These are phyloP conservation scores for Mycena kentingensis DNA, from an alignment of 768 basidiomycete genomes.

Conservation along the genomic window DNA sequence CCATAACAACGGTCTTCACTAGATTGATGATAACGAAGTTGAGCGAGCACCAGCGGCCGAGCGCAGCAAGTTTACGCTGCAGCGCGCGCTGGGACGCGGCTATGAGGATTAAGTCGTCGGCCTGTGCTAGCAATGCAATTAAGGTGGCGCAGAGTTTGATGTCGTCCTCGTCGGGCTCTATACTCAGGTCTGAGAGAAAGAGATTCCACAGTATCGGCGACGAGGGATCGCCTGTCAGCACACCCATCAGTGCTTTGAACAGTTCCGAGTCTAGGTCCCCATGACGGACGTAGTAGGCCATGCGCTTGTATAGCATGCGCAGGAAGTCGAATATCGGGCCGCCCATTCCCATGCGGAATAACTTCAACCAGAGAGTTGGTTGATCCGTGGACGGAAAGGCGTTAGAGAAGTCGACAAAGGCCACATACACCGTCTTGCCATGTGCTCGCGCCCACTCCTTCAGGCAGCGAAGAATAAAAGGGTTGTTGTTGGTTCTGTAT, in stretches of 20 bases:
- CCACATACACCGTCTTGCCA: constrained; percentile 23
- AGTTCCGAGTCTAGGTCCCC: constrained; percentile 6
- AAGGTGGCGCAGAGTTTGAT: constrained; percentile 6
- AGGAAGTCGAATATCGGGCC: constrained; percentile 32
- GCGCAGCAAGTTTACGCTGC: constrained; percentile 16
- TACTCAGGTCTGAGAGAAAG: constrained; percentile 24
- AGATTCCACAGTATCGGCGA: constrained; percentile 30
- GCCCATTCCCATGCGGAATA: constrained; percentile 20
- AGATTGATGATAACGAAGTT: constrained; percentile 32
- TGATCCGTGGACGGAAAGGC: constrained; percentile 37
- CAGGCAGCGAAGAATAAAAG: constrained; percentile 24
- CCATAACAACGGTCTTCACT: constrained; percentile 24
- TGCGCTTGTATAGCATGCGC: constrained; percentile 21
- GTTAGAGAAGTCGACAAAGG: constrained; percentile 31
- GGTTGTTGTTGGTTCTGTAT: constrained; percentile 31
- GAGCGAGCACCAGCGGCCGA: constrained; percentile 25
- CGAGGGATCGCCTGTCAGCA: constrained; percentile 29
- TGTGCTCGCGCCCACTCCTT: constrained; percentile 21
- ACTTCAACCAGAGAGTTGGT: constrained; percentile 33
- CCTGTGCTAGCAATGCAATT: constrained; percentile 28
- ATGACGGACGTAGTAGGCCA: constrained; percentile 22
- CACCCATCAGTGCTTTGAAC: constrained; percentile 26
- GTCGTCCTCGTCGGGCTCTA: constrained; percentile 21
- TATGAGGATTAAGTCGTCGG: constrained; percentile 29
- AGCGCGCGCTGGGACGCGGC: constrained; percentile 19